Evolutionary conservation across 2,329 filamentous ascomycete species (phyloP).

Genomic region (Mycogone perniciosa): DNA sequence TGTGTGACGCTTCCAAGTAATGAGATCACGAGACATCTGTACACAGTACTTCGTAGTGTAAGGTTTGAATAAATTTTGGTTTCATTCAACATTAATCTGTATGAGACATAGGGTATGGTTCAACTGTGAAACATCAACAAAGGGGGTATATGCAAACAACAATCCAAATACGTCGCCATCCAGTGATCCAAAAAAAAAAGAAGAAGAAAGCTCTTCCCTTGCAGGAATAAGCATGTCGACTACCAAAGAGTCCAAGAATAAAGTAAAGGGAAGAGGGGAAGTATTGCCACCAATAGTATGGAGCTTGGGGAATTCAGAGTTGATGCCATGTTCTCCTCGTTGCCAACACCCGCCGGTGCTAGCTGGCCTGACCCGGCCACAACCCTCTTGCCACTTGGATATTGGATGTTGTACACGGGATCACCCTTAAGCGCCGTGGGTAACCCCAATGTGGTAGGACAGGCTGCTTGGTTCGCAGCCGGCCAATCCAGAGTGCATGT

Average conservation of each 20-base stretch:
- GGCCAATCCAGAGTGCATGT: conserved; percentile 39
- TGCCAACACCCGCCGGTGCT: background rate
- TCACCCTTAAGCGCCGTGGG: conserved; percentile 27
- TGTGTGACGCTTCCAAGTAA: conserved; percentile 11
- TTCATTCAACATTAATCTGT: background rate
- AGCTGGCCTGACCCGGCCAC: conserved; percentile 21
- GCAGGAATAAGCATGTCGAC: background rate
- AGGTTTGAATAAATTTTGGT: conserved; percentile 3
- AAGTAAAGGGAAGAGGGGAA: conserved; percentile 2
- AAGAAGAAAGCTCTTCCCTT: conserved; percentile 2
- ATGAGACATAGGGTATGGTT: conserved; percentile 6
- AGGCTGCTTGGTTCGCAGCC: conserved; percentile 38
- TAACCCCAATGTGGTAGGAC: conserved; percentile 36
- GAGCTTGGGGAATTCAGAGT: background rate
- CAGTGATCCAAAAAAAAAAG: background rate
- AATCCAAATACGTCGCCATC: background rate
- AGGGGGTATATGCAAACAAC: background rate
- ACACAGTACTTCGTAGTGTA: background rate
- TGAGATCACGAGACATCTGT: background rate
- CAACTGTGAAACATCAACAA: conserved; percentile 10
- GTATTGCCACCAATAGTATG: background rate
- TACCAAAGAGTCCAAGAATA: conserved; percentile 5
- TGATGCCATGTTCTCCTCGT: background rate
- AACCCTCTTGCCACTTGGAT: conserved; percentile 38
- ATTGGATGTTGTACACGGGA: conserved; percentile 43